These are phyloP conservation scores for Bipolaris bicolor DNA, from an alignment of 2,329 filamentous ascomycete species.

Conservation along the genomic window DNA sequence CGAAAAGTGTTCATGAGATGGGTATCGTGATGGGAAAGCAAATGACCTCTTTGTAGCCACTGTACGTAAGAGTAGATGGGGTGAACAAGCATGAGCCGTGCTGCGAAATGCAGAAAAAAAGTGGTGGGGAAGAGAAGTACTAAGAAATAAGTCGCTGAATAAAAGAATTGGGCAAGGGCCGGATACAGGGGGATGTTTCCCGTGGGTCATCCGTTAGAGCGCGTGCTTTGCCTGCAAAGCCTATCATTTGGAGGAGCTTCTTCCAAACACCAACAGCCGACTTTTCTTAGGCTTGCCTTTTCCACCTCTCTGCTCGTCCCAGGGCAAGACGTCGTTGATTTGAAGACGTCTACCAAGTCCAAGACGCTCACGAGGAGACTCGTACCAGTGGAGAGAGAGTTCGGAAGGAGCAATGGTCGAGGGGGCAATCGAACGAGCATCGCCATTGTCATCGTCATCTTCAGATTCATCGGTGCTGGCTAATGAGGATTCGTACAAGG, in stretches of 20 bases:
- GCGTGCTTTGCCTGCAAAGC: conserved; percentile 12
- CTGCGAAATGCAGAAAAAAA: not conserved
- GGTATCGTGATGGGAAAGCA: conserved; percentile 1
- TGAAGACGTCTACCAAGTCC: conserved; percentile 45
- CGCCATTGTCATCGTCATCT: conserved; percentile 20
- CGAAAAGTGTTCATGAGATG: not conserved
- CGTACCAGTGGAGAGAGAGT: conserved; percentile 46
- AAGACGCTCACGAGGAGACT: conserved; percentile 45
- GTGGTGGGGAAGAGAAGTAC: not conserved
- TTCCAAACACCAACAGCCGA: conserved; percentile 35
- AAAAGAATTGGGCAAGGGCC: not conserved
- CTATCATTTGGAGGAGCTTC: conserved; percentile 14
- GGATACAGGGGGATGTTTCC: conserved; percentile 8
- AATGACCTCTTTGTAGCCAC: not conserved
- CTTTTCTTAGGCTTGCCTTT: conserved; percentile 40
- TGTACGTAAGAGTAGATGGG: not conserved
- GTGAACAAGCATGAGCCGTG: not conserved
- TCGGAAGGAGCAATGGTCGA: conserved; percentile 44
- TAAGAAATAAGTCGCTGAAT: not conserved
- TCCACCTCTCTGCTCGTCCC: conserved; percentile 29
- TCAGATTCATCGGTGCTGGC: conserved; percentile 32
- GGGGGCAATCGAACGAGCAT: conserved; percentile 35
- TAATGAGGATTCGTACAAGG: conserved; percentile 42
- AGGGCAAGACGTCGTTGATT: conserved; percentile 42
- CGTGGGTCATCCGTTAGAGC: conserved; percentile 11